Evolutionary conservation across 73 alveolate species (phyloP).

Genomic region (Tetrahymena elliotti): DNA sequence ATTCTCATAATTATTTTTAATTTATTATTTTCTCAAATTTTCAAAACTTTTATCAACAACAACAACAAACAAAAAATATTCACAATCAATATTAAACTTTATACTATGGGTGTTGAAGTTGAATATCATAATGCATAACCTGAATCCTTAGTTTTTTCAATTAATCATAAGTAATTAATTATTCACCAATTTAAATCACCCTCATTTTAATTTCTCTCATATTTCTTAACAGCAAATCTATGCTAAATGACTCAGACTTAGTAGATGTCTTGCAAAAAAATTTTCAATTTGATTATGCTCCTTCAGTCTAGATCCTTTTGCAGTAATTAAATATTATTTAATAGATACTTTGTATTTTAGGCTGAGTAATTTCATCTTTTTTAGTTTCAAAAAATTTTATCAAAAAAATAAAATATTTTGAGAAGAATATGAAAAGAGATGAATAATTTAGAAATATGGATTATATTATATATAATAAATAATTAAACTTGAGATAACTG

Average conservation of each 20-base stretch:
- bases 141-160: neutral
- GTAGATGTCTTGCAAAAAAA: neutral
- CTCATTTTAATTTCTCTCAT: neutral
- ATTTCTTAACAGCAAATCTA: neutral
- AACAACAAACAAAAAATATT: no score
- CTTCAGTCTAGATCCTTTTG: neutral
- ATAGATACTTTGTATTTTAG: no score
- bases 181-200: neutral
- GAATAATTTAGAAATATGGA: no score
- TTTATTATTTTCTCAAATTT: no score
- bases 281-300: neutral
- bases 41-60: neutral
- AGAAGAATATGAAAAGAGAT: no score
- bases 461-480: no score
- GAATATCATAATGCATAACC: neutral
- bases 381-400: no score
- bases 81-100: no score
- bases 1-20: neutral
- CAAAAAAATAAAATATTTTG: no score
- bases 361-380: no score
- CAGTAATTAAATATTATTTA: neutral
- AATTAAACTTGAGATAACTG: no score
- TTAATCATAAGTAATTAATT: neutral
- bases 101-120: neutral
- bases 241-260: neutral